phyloP scores from a whole-genome alignment of 345 rosid species.

The Citrus inodora region DNA sequence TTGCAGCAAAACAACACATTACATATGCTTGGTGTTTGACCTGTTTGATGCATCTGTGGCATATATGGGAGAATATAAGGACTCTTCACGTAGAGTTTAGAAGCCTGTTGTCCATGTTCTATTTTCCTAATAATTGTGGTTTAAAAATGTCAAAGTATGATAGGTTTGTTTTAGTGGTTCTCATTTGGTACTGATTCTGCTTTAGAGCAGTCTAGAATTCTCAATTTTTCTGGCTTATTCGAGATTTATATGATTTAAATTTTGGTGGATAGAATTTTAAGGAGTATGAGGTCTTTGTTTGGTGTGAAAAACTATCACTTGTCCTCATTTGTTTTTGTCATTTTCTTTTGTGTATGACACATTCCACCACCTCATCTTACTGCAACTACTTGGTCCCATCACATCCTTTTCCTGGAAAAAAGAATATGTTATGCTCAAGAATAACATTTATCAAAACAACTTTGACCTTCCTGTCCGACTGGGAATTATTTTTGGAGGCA shows the following conservation, averaged over 20 bases:
- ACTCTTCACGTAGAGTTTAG: neutral
- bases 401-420: neutral
- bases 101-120: neutral
- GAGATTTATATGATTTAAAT: neutral
- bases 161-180: constrained; percentile 1
- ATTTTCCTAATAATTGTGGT: neutral
- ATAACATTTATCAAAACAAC: neutral
- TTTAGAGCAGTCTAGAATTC: neutral
- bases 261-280: constrained; percentile 10
- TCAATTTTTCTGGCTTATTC: neutral
- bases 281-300: constrained; percentile 10
- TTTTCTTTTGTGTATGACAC: neutral
- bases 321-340: constrained; percentile 11
- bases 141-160: neutral
- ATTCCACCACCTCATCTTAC: neutral
- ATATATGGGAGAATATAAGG: neutral
- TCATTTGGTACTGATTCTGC: neutral
- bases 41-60: neutral
- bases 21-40: neutral
- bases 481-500: neutral
- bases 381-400: neutral
- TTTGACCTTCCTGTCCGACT: neutral
- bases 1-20: neutral
- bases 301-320: neutral
- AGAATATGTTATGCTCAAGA: neutral